Conservation (phyloP, 2,329 filamentous ascomycete species). For the Hymenoscyphus repandus region DNA sequence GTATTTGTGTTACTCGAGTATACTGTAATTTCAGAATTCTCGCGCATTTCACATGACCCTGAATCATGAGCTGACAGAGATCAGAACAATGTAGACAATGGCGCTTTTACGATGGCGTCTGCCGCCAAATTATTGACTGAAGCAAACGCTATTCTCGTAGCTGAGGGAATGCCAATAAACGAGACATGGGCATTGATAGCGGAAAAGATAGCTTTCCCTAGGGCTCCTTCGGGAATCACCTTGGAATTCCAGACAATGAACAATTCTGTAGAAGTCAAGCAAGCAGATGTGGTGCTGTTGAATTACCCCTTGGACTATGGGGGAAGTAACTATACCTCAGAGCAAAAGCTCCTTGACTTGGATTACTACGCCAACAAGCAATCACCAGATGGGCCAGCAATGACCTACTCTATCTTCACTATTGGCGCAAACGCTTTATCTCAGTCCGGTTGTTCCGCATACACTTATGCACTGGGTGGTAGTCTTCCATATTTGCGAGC, state of each 20-base stretch:
- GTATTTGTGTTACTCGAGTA: no score
- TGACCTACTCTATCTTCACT: conserved; percentile 68
- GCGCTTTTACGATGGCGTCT: conserved; percentile 56
- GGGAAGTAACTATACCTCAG: conserved; percentile 46
- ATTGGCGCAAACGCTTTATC: conserved; percentile 62
- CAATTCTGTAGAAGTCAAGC: conserved; percentile 60
- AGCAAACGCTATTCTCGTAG: conserved; percentile 33
- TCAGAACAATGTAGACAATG: conserved; percentile 44
- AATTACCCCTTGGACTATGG: conserved; percentile 58
- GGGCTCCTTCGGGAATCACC: conserved; percentile 53
- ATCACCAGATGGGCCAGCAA: conserved; percentile 62
- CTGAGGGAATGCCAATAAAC: conserved; percentile 37
- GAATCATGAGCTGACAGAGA: not conserved
- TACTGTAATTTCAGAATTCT: not conserved
- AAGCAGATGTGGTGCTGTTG: conserved; percentile 64
- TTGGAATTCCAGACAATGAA: conserved; percentile 64
- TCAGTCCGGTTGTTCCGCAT: conserved; percentile 61
- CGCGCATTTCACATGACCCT: not conserved
- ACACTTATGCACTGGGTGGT: conserved; percentile 61
- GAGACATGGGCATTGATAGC: conserved; percentile 53
- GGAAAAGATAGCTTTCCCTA: conserved; percentile 48
- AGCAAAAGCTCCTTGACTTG: conserved; percentile 45
- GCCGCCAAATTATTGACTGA: conserved; percentile 40
- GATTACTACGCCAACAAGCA: conserved; percentile 69
- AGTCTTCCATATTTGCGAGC: conserved; percentile 59